Base-by-base conservation (phyloP, 139 green algal species). In the Haematococcus lacustris region DNA sequence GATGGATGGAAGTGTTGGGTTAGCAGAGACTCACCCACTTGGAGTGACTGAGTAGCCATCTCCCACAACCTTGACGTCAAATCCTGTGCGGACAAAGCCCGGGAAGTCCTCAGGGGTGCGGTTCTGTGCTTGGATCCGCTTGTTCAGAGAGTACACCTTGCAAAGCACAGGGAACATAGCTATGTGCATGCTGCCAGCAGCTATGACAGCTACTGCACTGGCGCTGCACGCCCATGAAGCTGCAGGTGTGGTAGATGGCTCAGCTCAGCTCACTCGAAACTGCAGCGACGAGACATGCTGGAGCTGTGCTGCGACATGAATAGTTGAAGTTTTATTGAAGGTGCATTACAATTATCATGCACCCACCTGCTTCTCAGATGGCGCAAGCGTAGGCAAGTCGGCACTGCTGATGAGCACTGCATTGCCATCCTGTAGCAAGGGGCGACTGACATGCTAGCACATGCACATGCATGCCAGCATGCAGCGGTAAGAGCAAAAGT, bases 81-180 rank as follows among this genome's bases (percentile, higher is more conserved):
- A 98, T 28, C 95, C 94, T 66, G 94, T 80, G 4, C 92, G 77
- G 4, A 97, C 77, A 73, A 98, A 98, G 0, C 51, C 73, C 0
- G 93, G 93, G 68, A 98, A 98, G 25, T 87, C 89, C 2, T 43
- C 25, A 0, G 91, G 91, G 1, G 82, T 89, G 13, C 84, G 85
- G 73, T 97, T 97, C 71, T 95, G 90, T 13, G 69, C 64, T 69
- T 97, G 93, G 0, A 95, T 91, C 3, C 92, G 82, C 59, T 76
- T 77, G 76, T 97, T 97, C 66, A 91, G 80, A 28, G 84, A 76
- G 25, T 96, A 77, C 2, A 93, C 78, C 87, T n/a, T 94, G 81
- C 25, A 39, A 61, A 62, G 39, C 38, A 13, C 38, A 37, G 13
- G 62, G 4, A 4, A 26, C 32, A 68, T 4, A 41, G 62, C n/a